Base-by-base conservation (phyloP, 371 early-diverging fungal species). In the Lichtheimia ornata region DNA sequence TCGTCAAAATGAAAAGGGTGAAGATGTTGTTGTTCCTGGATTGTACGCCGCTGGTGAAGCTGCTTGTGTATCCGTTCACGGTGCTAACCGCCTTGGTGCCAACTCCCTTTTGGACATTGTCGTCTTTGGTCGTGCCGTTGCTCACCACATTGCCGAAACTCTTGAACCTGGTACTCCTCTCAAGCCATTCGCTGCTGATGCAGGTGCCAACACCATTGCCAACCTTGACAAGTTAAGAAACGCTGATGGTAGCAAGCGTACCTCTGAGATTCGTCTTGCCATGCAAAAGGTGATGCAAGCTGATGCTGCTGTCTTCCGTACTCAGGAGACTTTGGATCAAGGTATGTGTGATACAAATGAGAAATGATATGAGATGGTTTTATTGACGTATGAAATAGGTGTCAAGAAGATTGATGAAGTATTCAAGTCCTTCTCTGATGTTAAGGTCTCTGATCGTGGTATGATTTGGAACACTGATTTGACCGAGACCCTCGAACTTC, bases 381-480 rank as follows among this genome's bases (percentile, higher is more conserved):
- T n/a, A n/a, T 45, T 45, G 45, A n/a, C 45, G 4, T 18, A 5
- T 45, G 45, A n/a, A 15, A 45, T 44, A 62, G 56, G 62, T 50
- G 54, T 62, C 28, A 66, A 71, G 63, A 88, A 89, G 82, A 95
- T 98, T 73, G 90, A 91, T 66, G 74, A 90, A 73, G 94, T 98
- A 61, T 94, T 88, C 65, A 66, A 80, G 61, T 72, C 87, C 45
- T 89, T 95, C 75, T 76, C 82, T 58, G 93, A 97, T 70, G 86
- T 98, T 61, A 92, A 91, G 69, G 88, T 92, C 50, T 84, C 90
- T 44, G 98, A 98, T 81, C 87, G 95, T 68, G 89, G 91, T 62
- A 83, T 98, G 89, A 95, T 97, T 81, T 98, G 98, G 98, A 98
- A 98, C 86, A 90, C 97, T 59, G 97, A 98, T 73, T 80, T 98